Percentiles rank a stretch among this genome's conserved stretches.
phyloP scores from a whole-genome alignment of 1,284 basidiomycete genomes.

The Marasmius sp. region DNA sequence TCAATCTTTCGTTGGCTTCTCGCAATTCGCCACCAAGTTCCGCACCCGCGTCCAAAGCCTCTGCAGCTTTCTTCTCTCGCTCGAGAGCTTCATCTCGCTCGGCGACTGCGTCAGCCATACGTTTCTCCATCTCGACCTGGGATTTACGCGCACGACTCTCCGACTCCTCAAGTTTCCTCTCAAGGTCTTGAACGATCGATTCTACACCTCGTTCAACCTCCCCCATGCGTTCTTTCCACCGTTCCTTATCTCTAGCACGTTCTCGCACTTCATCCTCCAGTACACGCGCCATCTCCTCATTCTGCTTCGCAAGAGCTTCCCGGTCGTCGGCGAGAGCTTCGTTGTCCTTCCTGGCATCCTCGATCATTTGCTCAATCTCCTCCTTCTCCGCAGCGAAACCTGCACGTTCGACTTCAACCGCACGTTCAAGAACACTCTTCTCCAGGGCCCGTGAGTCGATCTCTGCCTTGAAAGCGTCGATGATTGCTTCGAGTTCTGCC shows the following conservation, averaged over 20 bases:
- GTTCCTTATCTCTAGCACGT: conserved; percentile 59
- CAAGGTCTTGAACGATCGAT: conserved; percentile 63
- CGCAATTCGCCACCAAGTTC: conserved; percentile 66
- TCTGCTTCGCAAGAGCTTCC: conserved; percentile 45
- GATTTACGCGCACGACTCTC: conserved; percentile 43
- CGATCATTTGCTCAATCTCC: conserved; percentile 23
- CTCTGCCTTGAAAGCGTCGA: conserved; percentile 42
- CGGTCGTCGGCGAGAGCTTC: conserved; percentile 49
- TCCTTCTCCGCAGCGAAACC: conserved; percentile 8
- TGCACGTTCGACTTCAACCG: not conserved
- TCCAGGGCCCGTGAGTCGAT: conserved; percentile 23
- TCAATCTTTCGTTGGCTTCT: conserved; percentile 61
- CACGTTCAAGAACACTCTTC: conserved; percentile 9
- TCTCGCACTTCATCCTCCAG: conserved; percentile 55
- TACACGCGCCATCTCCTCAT: conserved; percentile 35
- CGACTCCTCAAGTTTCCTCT: conserved; percentile 51
- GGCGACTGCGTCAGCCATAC: conserved; percentile 40
- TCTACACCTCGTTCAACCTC: conserved; percentile 71
- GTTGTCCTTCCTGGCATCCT: conserved; percentile 40
- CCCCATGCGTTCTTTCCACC: conserved; percentile 65
- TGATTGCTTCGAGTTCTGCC: conserved; percentile 43
- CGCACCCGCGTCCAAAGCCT: conserved; percentile 53
- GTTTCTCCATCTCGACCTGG: conserved; percentile 46
- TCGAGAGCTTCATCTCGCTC: conserved; percentile 57
- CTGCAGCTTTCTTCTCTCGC: conserved; percentile 61